Conservation (phyloP, 2,329 filamentous ascomycete genomes). For the Xylaria sp. region DNA sequence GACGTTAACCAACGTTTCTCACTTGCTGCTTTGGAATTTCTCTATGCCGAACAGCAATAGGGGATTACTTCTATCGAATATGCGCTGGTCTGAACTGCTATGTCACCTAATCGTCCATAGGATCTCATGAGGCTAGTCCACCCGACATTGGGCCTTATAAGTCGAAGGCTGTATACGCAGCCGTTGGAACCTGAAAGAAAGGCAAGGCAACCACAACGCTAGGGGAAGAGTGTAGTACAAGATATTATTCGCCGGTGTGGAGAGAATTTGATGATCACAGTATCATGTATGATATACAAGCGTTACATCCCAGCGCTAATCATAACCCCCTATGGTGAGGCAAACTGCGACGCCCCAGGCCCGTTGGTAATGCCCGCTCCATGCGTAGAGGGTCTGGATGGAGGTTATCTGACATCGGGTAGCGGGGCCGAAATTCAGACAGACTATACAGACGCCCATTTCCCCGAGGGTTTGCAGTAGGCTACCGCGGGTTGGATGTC, state of each 20-base stretch:
- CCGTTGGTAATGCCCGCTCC: neutral
- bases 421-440: neutral
- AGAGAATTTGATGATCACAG: neutral
- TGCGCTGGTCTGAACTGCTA: neutral
- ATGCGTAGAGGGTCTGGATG: neutral
- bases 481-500: neutral
- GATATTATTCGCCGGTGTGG: too few species aligned
- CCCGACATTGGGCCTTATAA: neutral
- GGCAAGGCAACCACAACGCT: neutral
- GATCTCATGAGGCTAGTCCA: neutral
- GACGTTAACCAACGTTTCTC: neutral
- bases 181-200: neutral
- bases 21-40: neutral
- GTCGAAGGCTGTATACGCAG: neutral
- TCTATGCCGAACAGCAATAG: neutral
- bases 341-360: slow-evolving; percentile 2
- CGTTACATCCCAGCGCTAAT: slow-evolving; percentile 9
- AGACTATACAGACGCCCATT: neutral
- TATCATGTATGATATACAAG: slow-evolving; percentile 2
- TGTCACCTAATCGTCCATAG: neutral
- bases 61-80: neutral
- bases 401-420: neutral
- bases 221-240: neutral
- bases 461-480: neutral
- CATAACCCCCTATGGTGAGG: slow-evolving; percentile 8